phyloP scores from a whole-genome alignment of 2,329 filamentous ascomycete genomes.

The Pseudopyricularia cyperi region DNA sequence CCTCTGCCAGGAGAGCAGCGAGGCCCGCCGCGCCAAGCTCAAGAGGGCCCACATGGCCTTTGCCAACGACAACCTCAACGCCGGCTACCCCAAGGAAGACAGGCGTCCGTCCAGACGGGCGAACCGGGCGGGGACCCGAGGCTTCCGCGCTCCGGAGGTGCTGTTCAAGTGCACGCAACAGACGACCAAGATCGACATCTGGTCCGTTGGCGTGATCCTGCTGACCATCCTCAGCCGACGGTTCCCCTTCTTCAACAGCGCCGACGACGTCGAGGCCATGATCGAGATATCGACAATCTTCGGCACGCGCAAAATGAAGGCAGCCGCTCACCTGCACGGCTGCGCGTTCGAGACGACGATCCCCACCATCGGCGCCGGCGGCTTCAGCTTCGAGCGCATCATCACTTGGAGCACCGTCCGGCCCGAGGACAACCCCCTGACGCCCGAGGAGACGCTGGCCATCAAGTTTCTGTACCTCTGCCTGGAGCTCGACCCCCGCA shows the following conservation, averaged over 20 bases:
- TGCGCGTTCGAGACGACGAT: slow-evolving; percentile 88
- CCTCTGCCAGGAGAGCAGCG: slow-evolving; percentile 56
- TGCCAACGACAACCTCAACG: slow-evolving; percentile 22
- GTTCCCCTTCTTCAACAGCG: slow-evolving; percentile 97
- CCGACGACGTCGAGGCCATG: slow-evolving; percentile 95
- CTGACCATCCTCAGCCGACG: slow-evolving; percentile 85
- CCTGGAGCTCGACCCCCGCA: slow-evolving; percentile 63
- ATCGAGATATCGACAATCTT: slow-evolving; percentile 97
- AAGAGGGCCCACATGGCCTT: slow-evolving; percentile 36
- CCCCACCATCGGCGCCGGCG: slow-evolving; percentile 73
- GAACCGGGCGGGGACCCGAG: slow-evolving; percentile 87
- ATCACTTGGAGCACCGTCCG: slow-evolving; percentile 88
- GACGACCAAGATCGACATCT: slow-evolving; percentile 88
- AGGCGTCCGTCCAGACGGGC: slow-evolving; percentile 77
- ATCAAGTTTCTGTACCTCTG: slow-evolving; percentile 59
- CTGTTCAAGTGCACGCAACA: slow-evolving; percentile 95
- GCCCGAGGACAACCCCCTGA: slow-evolving; percentile 38
- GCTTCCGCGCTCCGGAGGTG: slow-evolving; percentile 92
- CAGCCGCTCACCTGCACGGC: slow-evolving; percentile 71
- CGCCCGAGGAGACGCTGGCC: slow-evolving; percentile 57
- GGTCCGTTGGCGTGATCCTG: slow-evolving; percentile 93
- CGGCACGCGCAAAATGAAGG: slow-evolving; percentile 71
- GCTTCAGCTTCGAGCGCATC: slow-evolving; percentile 85
- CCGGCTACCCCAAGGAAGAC: slow-evolving; percentile 80
- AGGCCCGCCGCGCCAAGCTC: slow-evolving; percentile 48